Evolutionary conservation across 2,329 filamentous ascomycete genomes (phyloP).

Genomic region (Diaporthe vexans): DNA sequence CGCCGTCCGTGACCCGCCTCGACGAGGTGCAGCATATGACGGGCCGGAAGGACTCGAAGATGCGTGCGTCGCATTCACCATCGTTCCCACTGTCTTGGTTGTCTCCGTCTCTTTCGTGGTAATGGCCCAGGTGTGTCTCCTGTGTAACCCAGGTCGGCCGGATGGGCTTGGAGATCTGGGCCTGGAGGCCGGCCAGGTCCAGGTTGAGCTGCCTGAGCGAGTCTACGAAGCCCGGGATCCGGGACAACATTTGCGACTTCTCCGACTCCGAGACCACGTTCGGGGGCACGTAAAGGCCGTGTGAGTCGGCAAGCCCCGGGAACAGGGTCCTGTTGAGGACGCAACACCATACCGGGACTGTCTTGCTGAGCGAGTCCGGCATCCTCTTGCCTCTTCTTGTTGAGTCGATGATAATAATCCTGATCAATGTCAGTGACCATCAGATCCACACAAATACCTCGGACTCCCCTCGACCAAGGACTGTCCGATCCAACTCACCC

Average conservation of each 20-base stretch:
- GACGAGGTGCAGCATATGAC: conserved; percentile 91
- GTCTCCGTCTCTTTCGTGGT: conserved; percentile 43
- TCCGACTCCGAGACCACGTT: conserved; percentile 81
- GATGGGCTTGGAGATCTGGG: conserved; percentile 77
- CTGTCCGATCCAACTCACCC: conserved; percentile 65
- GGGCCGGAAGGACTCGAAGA: conserved; percentile 74
- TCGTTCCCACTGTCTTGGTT: neutral
- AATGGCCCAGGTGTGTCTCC: conserved; percentile 64
- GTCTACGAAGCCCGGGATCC: conserved; percentile 68
- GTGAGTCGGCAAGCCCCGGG: conserved; percentile 61
- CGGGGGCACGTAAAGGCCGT: conserved; percentile 78
- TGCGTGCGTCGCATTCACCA: conserved; percentile 32
- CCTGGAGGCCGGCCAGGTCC: conserved; percentile 66
- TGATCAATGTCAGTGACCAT: conserved; percentile 46
- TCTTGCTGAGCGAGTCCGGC: conserved; percentile 95
- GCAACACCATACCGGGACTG: conserved; percentile 92
- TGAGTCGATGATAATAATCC: conserved; percentile 90
- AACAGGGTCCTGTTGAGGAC: conserved; percentile 88
- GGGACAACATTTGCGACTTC: conserved; percentile 80
- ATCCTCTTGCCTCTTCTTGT: conserved; percentile 93
- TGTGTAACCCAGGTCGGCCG: conserved; percentile 85
- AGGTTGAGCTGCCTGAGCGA: conserved; percentile 70
- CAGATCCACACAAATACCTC: neutral
- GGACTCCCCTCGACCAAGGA: neutral
- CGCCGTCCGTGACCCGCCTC: conserved; percentile 75